Evolutionary conservation across 352 stramenopile species (phyloP), one percentile per base, ranked within the genome.

Genomic region (Phytophthora cryptogea): DNA sequence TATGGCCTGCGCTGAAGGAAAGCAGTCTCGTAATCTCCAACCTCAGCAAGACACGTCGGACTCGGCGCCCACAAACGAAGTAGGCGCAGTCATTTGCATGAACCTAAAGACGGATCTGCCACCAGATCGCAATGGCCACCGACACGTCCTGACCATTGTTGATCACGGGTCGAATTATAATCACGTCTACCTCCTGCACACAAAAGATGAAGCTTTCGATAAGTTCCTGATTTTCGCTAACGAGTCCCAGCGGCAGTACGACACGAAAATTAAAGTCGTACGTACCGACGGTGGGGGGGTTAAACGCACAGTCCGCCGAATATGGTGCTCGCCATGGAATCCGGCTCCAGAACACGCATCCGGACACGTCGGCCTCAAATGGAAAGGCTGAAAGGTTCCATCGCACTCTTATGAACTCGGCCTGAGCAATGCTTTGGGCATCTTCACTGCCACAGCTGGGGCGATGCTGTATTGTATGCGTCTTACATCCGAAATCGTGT

Each of bases 131-230:
- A 48, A 44, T 9, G 35, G 59, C 0, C 44, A 66, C 35, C 52
- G 45, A 2, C 32, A 54, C 31, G 14, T 58, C 1, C 27, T 68
- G 1, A 57, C 46, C 2, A 58, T 68, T 7, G 35, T 57, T 0
- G 52, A 59, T 13, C 59, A 68, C 5, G 51, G 31, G 1, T 59
- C 45, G 4, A 68, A 46, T 20, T 68, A 59, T 40, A 68, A 63
- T 9, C 10, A 52, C 16, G 40, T 56, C 2, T 60, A 13, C 7
- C 42, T 68, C 1, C 45, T 62, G 14, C 52, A 50, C 11, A 50
- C 46, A 6, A 63, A 60, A 3, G 32, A 49, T 14, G 51, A 63
- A n/a, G 39, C 45, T 8, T 54, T 58, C 26, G 31, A 51, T 20
- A 55, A 48, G n/a, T 1, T 60, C 47, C 11, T 1, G 36, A 14